Evolutionary conservation across 2,329 filamentous ascomycete genomes (phyloP).

Genomic region (Aspergillus sp.): DNA sequence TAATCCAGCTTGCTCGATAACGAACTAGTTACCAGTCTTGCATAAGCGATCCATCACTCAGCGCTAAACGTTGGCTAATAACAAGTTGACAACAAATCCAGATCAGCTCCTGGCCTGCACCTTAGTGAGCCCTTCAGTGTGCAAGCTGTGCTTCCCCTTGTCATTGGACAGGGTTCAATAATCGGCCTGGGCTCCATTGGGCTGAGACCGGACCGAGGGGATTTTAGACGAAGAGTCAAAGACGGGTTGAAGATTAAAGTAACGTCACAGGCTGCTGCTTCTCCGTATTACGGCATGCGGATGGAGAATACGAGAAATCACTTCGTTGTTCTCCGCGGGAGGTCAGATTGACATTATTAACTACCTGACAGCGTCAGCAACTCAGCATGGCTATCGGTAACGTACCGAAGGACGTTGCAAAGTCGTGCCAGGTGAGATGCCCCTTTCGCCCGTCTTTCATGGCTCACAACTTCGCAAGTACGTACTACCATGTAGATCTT

Average conservation of each 20-base stretch:
- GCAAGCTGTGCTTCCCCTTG: neutral
- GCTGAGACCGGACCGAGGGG: too few relatives aligned
- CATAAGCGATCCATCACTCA: neutral
- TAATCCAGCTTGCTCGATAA: neutral
- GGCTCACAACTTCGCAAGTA: too few relatives aligned
- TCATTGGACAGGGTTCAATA: neutral
- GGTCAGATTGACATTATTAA: too few relatives aligned
- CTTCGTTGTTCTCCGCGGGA: too few relatives aligned
- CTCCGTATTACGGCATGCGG: neutral
- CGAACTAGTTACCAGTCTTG: neutral
- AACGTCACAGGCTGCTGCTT: neutral
- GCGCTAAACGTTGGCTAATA: slow-evolving; percentile 1
- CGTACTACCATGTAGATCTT: too few relatives aligned
- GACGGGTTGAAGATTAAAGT: neutral
- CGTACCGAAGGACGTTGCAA: too few relatives aligned
- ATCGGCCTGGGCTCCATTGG: too few relatives aligned
- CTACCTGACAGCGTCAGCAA: too few relatives aligned
- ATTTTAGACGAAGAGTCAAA: neutral
- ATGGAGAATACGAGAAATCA: neutral
- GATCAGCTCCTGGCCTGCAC: neutral
- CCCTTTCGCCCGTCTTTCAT: too few relatives aligned
- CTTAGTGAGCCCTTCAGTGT: neutral
- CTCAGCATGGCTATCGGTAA: too few relatives aligned
- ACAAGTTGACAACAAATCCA: neutral
- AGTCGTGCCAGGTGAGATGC: too few relatives aligned